Base-by-base conservation (phyloP, 768 basidiomycete genomes). In the Tremella fuciformis region DNA sequence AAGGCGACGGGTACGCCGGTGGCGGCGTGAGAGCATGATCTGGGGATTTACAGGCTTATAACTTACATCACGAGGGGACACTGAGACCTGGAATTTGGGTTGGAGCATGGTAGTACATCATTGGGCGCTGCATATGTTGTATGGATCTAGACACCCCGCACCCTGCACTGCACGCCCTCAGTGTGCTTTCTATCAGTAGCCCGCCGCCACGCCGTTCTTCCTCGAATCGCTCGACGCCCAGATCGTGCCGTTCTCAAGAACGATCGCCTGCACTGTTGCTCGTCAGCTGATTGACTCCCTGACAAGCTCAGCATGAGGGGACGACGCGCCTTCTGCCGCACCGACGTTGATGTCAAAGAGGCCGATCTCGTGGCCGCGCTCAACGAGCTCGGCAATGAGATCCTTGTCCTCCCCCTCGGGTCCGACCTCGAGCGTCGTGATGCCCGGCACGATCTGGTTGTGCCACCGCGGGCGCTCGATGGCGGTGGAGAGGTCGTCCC, bases 151-250 rank as follows among this genome's bases (percentile, higher is more conserved):
- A 34, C 29, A 34, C 29, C 29, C 29, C 11, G 29, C 6, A 4
- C 29, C 4, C 29, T 34, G 29, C 6, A n/a, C n/a, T n/a, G n/a
- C n/a, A n/a, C n/a, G n/a, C 38, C 52, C 61, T 34, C 29, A 34
- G 29, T 34, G 29, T 21, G 8, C 48, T 19, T 21, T 21, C 26
- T 26, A 25, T 25, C 22, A 90, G 77, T 92, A 93, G 2, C 88
- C 92, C 48, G 88, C 85, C 3, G 92, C 88, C 41, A 91, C 82
- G n/a, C 91, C 91, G 63, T 91, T 88, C 80, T 93, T 94, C 71
- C 91, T 83, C 18, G 88, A 90, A 77, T 96, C 92, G 71, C 88
- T 90, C 8, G 89, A 87, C 60, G 89, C 91, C 62, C 81, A 88
- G 24, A 91, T 80, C 46, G 70, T 77, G 7, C 82, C 84, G 52